Evolutionary conservation across 768 basidiomycete genomes (phyloP).

Genomic region (Peribolospora kevripleyi): DNA sequence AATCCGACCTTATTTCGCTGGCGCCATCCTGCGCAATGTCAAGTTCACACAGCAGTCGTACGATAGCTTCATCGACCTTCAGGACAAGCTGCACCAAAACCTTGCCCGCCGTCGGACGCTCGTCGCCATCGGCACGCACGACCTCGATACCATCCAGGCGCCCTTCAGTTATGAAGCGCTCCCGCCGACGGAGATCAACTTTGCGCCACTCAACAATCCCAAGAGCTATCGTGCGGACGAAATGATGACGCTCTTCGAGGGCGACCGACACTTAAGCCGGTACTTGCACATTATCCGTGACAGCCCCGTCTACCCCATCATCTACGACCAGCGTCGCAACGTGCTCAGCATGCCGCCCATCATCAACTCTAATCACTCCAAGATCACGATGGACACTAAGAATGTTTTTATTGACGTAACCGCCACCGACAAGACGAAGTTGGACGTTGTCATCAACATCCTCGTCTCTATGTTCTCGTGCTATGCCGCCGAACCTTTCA

Average conservation of each 20-base stretch:
- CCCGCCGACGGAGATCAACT: constrained; percentile 59
- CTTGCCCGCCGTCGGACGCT: constrained; percentile 69
- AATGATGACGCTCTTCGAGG: constrained; percentile 80
- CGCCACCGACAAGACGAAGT: constrained; percentile 86
- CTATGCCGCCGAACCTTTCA: constrained; percentile 73
- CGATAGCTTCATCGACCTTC: constrained; percentile 93
- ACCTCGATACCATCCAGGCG: constrained; percentile 61
- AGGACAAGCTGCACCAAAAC: constrained; percentile 96
- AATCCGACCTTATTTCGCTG: constrained; percentile 75
- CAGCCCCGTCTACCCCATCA: constrained; percentile 88
- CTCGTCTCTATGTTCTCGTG: constrained; percentile 95
- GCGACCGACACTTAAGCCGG: constrained; percentile 67
- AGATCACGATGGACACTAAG: constrained; percentile 75
- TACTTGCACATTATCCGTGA: constrained; percentile 85
- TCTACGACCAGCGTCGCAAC: constrained; percentile 66
- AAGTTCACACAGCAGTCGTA: constrained; percentile 72
- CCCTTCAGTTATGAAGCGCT: constrained; percentile 68
- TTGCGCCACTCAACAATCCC: constrained; percentile 59
- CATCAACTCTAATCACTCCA: constrained; percentile 90
- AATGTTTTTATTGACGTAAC: constrained; percentile 96
- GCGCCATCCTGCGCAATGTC: constrained; percentile 69
- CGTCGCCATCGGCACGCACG: constrained; percentile 92
- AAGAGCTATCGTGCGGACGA: constrained; percentile 63
- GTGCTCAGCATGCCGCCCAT: constrained; percentile 96
- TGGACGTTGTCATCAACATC: constrained; percentile 85